Base-by-base conservation (phyloP, 176 grass and related monocot species). In the Thinopyrum elongatum region DNA sequence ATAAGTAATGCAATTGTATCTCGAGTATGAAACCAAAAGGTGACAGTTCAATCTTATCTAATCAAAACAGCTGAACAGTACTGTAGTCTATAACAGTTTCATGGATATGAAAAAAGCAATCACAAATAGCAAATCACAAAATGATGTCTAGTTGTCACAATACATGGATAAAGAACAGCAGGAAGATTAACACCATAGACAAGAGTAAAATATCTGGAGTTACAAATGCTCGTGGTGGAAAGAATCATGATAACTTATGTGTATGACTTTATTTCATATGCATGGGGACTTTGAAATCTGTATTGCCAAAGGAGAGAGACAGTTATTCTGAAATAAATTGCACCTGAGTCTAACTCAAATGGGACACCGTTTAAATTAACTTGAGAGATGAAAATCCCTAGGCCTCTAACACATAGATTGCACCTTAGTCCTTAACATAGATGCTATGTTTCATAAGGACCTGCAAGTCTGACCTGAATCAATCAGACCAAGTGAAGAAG, bases 201-300 rank as follows among this genome's bases (percentile, higher is more conserved):
- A 28, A 19, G 14, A 61, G 35, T 2, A 28, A 74, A 58, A 80
- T 60, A 83, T 44, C 64, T 3, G 34, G 41, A 29, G 78, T 64
- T 67, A 58, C 46, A 15, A 83, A 30, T 34, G 67, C 3, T 75
- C 66, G 74, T 17, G 58, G 66, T 68, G 41, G 10, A 78, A 70
- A 31, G 42, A 58, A 55, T 35, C 23, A 78, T 25, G 31, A 7
- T 17, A 82, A 85, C 27, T 33, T 67, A n/a, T 75, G 57, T 66
- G 46, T 79, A 65, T 35, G 26, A 86, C 36, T 59, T 39, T 49
- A 19, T 59, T 83, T 49, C 26, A 86, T 87, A 86, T 84, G 46
- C 62, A 34, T 5, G 60, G 59, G 16, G 30, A 78, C 69, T 67
- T 84, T 13, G 5, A 69, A 27, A 41, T 33, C 8, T 80, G 35